Evolutionary conservation across 345 rosid species (phyloP).

Genomic region (Pistacia integerrima): DNA sequence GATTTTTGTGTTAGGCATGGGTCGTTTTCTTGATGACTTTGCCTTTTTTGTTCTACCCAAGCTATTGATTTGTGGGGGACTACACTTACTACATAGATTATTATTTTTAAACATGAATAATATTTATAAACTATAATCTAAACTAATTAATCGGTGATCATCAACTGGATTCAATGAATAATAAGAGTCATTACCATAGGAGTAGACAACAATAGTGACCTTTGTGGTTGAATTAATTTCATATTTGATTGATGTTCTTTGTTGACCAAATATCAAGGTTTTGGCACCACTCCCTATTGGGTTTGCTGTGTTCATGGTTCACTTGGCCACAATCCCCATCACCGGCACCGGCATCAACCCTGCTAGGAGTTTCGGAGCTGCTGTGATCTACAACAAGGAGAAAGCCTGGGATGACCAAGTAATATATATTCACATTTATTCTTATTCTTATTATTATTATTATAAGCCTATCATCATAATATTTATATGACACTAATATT

Average conservation of each 20-base stretch:
- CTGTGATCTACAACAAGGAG: constrained; percentile 71
- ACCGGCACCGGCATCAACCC: constrained; percentile 98
- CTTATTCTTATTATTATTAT: not conserved
- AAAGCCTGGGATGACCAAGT: constrained; percentile 98
- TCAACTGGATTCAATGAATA: not conserved
- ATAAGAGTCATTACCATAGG: too few species aligned
- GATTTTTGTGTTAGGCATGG: not conserved
- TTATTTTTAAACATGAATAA: not conserved
- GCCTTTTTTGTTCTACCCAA: not conserved
- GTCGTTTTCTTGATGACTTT: constrained; percentile 15
- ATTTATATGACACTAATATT: not conserved
- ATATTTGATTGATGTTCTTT: not conserved
- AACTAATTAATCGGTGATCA: too few species aligned
- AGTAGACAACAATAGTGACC: too few species aligned
- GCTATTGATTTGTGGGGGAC: constrained; percentile 1
- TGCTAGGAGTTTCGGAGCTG: constrained; percentile 96
- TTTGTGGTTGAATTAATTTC: too few species aligned
- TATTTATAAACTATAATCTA: too few species aligned
- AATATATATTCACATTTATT: constrained; percentile 5
- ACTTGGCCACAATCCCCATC: constrained; percentile 85
- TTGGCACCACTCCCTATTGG: constrained; percentile 98
- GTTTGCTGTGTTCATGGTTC: constrained; percentile 98
- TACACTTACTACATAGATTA: not conserved
- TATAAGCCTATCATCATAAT: not conserved
- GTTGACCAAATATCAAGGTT: constrained; percentile 38